These are phyloP conservation scores for Blastocystis sp. DNA, from an alignment of 352 stramenopile genomes.

Conservation along the genomic window DNA sequence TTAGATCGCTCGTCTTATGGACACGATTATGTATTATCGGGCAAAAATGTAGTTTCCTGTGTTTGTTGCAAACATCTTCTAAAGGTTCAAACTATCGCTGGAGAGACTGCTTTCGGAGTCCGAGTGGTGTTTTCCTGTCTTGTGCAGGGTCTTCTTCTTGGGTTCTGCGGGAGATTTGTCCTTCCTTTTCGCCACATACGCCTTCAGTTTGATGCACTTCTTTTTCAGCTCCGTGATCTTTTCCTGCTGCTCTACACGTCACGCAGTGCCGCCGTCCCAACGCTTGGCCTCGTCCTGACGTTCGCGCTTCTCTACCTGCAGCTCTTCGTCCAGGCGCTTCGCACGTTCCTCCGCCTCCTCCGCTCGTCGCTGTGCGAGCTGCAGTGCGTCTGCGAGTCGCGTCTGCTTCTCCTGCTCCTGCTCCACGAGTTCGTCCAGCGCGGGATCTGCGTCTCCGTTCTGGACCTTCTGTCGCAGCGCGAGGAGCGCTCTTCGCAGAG, in stretches of 20 bases:
- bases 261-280: not conserved
- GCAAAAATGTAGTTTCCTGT: slow-evolving; percentile 6
- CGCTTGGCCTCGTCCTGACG: not conserved
- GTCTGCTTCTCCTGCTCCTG: not conserved
- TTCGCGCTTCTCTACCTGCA: not conserved
- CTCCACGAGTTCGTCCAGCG: not conserved
- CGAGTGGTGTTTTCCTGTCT: not conserved
- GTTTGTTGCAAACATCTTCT: not conserved
- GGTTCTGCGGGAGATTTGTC: not conserved
- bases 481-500: not conserved
- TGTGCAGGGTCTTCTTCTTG: slow-evolving; percentile 16
- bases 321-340: not conserved
- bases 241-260: slow-evolving; percentile 39
- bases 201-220: slow-evolving; percentile 44
- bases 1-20: slow-evolving; percentile 62
- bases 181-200: slow-evolving; percentile 3
- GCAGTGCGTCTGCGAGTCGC: not conserved
- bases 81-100: not conserved
- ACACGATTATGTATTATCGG: slow-evolving; percentile 65
- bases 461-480: not conserved
- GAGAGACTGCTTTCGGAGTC: not conserved
- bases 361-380: not conserved
- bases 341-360: not conserved
- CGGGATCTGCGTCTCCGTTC: not conserved
- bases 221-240: slow-evolving; percentile 14